Conservation (phyloP, 805 yeast species). For the Ogataea wickerhamii region DNA sequence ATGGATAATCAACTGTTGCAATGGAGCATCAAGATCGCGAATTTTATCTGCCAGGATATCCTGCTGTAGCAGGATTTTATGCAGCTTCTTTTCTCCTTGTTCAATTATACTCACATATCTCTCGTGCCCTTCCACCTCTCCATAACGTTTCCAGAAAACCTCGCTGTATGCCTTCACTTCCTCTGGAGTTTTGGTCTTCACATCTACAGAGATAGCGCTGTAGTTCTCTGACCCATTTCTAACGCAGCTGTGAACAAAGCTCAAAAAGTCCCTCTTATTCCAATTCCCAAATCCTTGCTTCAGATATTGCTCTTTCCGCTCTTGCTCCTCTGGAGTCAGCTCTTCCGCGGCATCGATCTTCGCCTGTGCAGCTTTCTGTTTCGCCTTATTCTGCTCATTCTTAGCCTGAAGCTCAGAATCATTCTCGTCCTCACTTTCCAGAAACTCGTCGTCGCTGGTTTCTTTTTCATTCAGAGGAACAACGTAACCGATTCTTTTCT, state of each 20-base stretch:
- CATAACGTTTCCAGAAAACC: conserved; percentile 60
- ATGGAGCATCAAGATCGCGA: conserved; percentile 51
- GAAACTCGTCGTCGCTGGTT: conserved; percentile 49
- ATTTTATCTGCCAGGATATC: conserved; percentile 51
- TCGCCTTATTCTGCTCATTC: conserved; percentile 29
- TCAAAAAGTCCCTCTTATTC: conserved; percentile 73
- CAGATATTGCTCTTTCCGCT: conserved; percentile 49
- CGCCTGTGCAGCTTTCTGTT: conserved; percentile 46
- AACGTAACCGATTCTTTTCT: conserved; percentile 54
- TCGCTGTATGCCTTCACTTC: conserved; percentile 59
- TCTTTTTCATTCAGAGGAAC: conserved; percentile 58
- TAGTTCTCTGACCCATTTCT: conserved; percentile 57
- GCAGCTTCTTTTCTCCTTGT: conserved; percentile 64
- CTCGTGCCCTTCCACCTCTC: conserved; percentile 64
- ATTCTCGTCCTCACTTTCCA: conserved; percentile 33
- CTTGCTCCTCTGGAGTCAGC: conserved; percentile 59
- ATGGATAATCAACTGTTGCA: conserved; percentile 59
- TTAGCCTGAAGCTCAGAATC: conserved; percentile 23
- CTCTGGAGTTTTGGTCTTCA: conserved; percentile 53
- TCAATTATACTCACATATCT: conserved; percentile 71
- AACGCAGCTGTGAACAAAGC: conserved; percentile 66
- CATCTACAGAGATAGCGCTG: conserved; percentile 47
- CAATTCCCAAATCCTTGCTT: conserved; percentile 59
- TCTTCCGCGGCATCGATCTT: conserved; percentile 54
- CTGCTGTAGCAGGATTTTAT: conserved; percentile 53